Evolutionary conservation across 305 asterid genomes (phyloP).

Genomic region (Fraxinus latifolia): DNA sequence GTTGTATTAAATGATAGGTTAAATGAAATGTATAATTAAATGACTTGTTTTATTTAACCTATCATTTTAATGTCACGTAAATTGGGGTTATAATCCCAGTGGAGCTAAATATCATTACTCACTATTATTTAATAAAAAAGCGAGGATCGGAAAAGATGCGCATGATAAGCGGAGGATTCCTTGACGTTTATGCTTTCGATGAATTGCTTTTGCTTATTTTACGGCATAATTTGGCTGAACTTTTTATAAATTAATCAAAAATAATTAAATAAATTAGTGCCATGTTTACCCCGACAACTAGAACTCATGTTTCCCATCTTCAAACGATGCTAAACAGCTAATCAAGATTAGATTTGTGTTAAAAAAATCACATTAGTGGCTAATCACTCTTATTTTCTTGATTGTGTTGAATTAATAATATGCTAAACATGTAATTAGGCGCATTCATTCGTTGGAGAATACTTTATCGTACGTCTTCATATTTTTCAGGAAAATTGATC

Average conservation of each 20-base stretch:
- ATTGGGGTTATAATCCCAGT: no score
- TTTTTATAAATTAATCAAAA: not conserved
- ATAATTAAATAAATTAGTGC: not conserved
- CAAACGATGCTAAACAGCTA: constrained; percentile 4
- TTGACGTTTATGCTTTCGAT: constrained; percentile 1
- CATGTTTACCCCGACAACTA: constrained; percentile 19
- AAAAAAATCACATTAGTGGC: not conserved
- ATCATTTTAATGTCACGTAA: no score
- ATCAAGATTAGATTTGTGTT: constrained; percentile 1
- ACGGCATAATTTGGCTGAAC: not conserved
- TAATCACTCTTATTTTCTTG: not conserved
- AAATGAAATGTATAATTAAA: no score
- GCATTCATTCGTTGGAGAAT: not conserved
- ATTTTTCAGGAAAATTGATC: not conserved
- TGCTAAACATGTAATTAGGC: not conserved
- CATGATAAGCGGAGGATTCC: constrained; percentile 12
- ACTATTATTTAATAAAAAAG: not conserved
- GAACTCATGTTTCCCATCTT: constrained; percentile 16
- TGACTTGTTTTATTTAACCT: no score
- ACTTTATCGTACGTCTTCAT: not conserved
- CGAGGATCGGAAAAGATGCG: not conserved
- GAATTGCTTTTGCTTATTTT: not conserved
- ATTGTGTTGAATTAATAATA: not conserved
- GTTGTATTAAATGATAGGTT: no score
- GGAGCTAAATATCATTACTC: no score